Conservation (phyloP, 345 rosid species). For the Syzygium oleosum region DNA sequence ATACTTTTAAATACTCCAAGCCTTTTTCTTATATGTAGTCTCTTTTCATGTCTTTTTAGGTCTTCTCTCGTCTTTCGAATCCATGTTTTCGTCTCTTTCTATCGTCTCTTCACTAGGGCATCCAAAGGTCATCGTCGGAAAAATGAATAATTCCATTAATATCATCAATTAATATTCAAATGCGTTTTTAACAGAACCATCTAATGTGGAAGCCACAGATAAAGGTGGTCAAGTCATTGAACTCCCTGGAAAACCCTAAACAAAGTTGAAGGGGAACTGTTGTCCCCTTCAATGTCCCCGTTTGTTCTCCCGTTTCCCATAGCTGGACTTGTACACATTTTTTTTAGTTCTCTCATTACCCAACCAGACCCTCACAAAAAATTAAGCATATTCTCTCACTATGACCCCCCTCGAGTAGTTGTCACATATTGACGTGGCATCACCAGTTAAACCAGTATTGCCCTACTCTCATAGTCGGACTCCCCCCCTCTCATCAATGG, state of each 20-base stretch:
- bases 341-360: not conserved
- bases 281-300: not conserved
- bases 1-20: not conserved
- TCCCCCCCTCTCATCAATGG: not conserved
- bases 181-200: not conserved
- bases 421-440: not conserved
- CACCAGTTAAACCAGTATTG: not conserved
- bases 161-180: not conserved
- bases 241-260: not conserved
- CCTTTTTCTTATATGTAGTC: not conserved
- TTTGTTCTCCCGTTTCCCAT: not conserved
- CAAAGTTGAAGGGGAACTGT: not conserved
- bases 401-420: not conserved
- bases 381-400: not conserved
- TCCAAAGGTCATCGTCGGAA: not conserved
- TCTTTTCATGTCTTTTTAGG: not conserved
- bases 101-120: not conserved
- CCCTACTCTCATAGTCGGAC: not conserved
- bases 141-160: not conserved
- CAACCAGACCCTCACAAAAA: not conserved
- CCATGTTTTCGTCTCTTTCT: not conserved
- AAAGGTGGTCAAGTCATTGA: not conserved
- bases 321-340: not conserved
- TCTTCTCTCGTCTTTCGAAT: not conserved
- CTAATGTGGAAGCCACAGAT: not conserved